A percentile compares a stretch with the other conserved stretches of the same genome.
Evolutionary conservation across 306 rosid species (phyloP).

Genomic region (Vicia sativa): DNA sequence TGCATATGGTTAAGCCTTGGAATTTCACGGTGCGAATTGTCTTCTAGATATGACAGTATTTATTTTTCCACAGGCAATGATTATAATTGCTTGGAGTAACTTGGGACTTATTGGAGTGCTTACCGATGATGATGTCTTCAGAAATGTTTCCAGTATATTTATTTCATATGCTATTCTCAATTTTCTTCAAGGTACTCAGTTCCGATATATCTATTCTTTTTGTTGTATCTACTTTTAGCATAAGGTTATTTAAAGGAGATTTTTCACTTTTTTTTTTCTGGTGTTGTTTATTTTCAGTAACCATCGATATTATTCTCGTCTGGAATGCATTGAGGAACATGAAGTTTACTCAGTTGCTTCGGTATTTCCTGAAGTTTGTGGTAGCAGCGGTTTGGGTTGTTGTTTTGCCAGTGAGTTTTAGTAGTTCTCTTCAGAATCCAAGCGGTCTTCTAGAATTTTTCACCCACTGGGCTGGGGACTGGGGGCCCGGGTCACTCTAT

Average conservation of each 20-base stretch:
- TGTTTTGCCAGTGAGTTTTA: constrained; percentile 77
- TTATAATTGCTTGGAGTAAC: constrained; percentile 90
- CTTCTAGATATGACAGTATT: constrained; percentile 19
- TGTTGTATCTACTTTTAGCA: background rate
- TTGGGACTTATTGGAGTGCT: constrained; percentile 67
- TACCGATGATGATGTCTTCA: constrained; percentile 74
- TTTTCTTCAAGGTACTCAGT: constrained; percentile 78
- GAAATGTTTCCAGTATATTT: constrained; percentile 79
- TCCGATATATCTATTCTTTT: constrained; percentile 16
- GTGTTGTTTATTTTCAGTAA: constrained; percentile 57
- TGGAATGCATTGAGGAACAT: constrained; percentile 88
- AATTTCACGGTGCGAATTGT: constrained; percentile 21
- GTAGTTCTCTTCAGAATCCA: constrained; percentile 77
- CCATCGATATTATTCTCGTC: constrained; percentile 80
- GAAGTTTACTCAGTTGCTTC: constrained; percentile 77
- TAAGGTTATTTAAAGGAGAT: background rate
- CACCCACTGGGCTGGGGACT: constrained; percentile 83
- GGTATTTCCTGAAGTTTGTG: constrained; percentile 82
- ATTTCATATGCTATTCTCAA: constrained; percentile 86
- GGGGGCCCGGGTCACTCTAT: constrained; percentile 73
- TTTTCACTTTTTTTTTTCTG: constrained; percentile 21
- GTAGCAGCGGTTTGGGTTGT: constrained; percentile 89
- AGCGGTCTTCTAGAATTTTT: constrained; percentile 71
- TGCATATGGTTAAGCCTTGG: constrained; percentile 21
- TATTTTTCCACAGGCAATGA: constrained; percentile 76